Conservation (phyloP, 352 stramenopile genomes). For the Globisporangium nunn region DNA sequence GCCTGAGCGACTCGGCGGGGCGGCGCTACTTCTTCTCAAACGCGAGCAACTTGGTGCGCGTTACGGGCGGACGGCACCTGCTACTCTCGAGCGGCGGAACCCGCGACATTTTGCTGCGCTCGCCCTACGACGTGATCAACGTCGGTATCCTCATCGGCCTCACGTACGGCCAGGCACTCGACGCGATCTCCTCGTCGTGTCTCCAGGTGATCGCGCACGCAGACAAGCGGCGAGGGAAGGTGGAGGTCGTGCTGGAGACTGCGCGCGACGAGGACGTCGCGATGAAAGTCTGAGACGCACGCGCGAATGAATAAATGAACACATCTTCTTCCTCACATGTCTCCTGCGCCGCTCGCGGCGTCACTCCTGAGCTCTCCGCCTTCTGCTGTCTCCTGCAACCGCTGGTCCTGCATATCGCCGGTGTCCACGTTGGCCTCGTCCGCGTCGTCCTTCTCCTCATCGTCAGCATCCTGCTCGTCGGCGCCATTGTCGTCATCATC, state of each 20-base stretch:
- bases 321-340: neutral
- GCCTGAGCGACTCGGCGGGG: conserved; percentile 63
- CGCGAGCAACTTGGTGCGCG: conserved; percentile 63
- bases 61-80: conserved; percentile 62
- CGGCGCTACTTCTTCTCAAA: conserved; percentile 86
- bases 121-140: conserved; percentile 79
- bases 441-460: neutral
- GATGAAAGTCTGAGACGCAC: conserved; percentile 30
- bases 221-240: conserved; percentile 41
- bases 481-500: conserved; percentile 5
- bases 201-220: conserved; percentile 52
- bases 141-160: conserved; percentile 65
- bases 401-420: neutral
- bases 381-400: neutral
- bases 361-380: neutral
- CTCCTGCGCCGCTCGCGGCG: neutral
- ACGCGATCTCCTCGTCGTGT: conserved; percentile 53
- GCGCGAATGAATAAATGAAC: neutral
- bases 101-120: conserved; percentile 69
- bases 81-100: conserved; percentile 67
- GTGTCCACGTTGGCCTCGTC: neutral
- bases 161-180: conserved; percentile 60
- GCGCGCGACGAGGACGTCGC: conserved; percentile 18
- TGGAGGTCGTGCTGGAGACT: conserved; percentile 32
- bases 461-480: conserved; percentile 2